These are phyloP conservation scores for Quercus mongolica DNA, from an alignment of 306 rosid genomes.

Conservation along the genomic window DNA sequence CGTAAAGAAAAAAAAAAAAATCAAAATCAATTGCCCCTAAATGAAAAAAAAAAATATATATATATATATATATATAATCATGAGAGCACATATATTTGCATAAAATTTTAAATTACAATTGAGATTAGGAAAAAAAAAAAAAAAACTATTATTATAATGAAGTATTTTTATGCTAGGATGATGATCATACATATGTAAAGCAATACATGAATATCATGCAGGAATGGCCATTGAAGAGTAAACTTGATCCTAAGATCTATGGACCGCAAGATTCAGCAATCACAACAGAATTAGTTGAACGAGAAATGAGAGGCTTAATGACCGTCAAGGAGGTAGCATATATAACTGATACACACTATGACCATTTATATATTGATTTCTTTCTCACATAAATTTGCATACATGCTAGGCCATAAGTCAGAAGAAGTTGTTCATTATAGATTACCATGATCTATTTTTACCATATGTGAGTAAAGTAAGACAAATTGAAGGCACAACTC, in stretches of 20 bases:
- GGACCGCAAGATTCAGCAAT: slow-evolving; percentile 54
- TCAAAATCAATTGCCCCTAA: too few species aligned
- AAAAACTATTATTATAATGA: too few species aligned
- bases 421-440: slow-evolving; percentile 68
- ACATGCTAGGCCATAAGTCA: slow-evolving; percentile 56
- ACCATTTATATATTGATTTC: not conserved
- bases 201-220: not conserved
- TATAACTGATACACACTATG: not conserved
- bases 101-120: too few species aligned
- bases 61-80: too few species aligned
- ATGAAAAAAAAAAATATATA: too few species aligned
- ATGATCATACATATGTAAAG: too few species aligned
- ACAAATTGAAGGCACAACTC: slow-evolving; percentile 51
- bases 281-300: slow-evolving; percentile 36
- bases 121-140: too few species aligned
- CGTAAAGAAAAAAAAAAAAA: too few species aligned
- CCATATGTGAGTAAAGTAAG: slow-evolving; percentile 70
- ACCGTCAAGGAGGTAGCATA: slow-evolving; percentile 38
- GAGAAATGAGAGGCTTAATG: slow-evolving; percentile 28
- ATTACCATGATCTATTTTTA: slow-evolving; percentile 69
- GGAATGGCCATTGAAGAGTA: slow-evolving; percentile 71
- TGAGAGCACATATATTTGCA: too few species aligned
- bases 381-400: not conserved
- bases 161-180: too few species aligned
- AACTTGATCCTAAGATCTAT: slow-evolving; percentile 48